A percentile compares a stretch with the other conserved stretches of the same genome.
Evolutionary conservation across 2,329 filamentous ascomycete species (phyloP).

Genomic region (Trichothecium sympodiale): DNA sequence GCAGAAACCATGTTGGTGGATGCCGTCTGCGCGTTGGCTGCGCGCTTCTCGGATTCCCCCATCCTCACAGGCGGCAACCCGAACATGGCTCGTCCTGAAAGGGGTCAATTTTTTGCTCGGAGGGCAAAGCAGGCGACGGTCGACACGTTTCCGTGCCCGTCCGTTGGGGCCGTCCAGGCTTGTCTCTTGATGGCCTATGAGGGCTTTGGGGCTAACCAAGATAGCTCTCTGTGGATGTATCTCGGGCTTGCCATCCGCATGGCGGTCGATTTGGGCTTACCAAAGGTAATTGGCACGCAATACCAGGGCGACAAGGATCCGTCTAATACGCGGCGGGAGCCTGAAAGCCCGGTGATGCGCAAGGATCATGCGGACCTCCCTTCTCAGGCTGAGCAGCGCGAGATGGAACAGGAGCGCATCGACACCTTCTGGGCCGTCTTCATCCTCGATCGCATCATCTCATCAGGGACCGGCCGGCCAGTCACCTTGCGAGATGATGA

Average conservation of each 20-base stretch:
- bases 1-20: constrained; percentile 80
- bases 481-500: constrained; percentile 78
- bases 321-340: constrained; percentile 33
- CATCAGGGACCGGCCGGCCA: constrained; percentile 73
- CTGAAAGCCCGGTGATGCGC: constrained; percentile 27
- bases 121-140: constrained; percentile 74
- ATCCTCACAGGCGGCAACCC: constrained; percentile 34
- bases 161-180: constrained; percentile 73
- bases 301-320: constrained; percentile 44
- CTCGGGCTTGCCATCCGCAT: constrained; percentile 77
- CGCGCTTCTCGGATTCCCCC: constrained; percentile 62
- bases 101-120: constrained; percentile 68
- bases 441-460: constrained; percentile 77
- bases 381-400: constrained; percentile 43
- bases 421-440: constrained; percentile 90
- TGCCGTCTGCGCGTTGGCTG: constrained; percentile 71
- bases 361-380: constrained; percentile 28
- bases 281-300: constrained; percentile 66
- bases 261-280: constrained; percentile 69
- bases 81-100: constrained; percentile 48
- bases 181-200: constrained; percentile 79
- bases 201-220: constrained; percentile 77
- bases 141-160: constrained; percentile 73
- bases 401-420: constrained; percentile 68
- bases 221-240: constrained; percentile 91